Evolutionary conservation across 768 basidiomycete species (phyloP), one percentile per base, ranked within the genome.

Genomic region (Suillus bovinus): DNA sequence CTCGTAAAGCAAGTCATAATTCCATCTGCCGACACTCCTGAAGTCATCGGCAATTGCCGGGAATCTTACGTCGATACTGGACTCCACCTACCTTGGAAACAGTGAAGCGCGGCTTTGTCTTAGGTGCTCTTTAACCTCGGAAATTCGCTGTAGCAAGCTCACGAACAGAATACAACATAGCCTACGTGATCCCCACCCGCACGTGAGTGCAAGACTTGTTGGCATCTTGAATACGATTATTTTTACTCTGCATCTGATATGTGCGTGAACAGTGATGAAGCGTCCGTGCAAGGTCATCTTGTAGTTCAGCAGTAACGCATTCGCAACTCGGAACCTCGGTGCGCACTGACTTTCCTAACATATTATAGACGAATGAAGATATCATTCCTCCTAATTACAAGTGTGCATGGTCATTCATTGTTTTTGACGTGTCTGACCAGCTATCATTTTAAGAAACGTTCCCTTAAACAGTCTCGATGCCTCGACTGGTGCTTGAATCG

Each of bases 1-100:
- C n/a, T 98, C 20, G 84, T 98, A 63, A 96, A 96, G 78, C 87
- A 81, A 62, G 78, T 98, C 61, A 96, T 98, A 93, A 97, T 98
- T 71, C 79, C 98, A 31, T 96, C 94, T 0, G 91, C 95, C 2
- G 90, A 93, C 61, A 83, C 85, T 0, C 76, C 82, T 27, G 90
- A 90, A 60, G 84, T 86, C n/a, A 84, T 46, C 22, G 44, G n/a
- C 94, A 1, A 87, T 91, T 16, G 75, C 87, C 2, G 93, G 87
- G 0, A 95, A 91, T 3, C 74, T 96, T 62, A 96, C 93, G 1
- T 94, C 93, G 0, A 78, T 93, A 13, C 79, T 89, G 3, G 93
- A 93, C 2, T 49, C 90, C 92, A 8, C 91, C 90, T 0, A 81
- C 85, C 1, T 79, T 80, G 77, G 81, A 88, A 60, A 77, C 80